Evolutionary conservation across 139 green algal genomes (phyloP).

Genomic region (Microglena sp.): DNA sequence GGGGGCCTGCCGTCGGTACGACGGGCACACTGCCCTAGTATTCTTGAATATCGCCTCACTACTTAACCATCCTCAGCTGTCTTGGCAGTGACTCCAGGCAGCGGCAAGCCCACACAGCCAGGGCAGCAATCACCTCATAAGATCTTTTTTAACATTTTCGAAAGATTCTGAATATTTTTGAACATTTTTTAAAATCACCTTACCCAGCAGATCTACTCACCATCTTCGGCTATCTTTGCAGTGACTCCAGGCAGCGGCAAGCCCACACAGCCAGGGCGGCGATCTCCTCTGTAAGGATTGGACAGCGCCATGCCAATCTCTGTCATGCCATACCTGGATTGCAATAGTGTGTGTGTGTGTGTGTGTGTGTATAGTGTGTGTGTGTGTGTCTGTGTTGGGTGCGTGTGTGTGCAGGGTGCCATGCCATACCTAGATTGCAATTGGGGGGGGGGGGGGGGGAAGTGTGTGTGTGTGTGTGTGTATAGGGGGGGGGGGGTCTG

Average conservation of each 20-base stretch:
- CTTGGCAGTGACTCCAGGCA: slow-evolving; percentile 64
- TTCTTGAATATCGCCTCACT: no score
- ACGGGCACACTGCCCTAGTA: no score
- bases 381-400: not conserved
- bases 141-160: no score
- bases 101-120: slow-evolving; percentile 73
- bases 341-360: not conserved
- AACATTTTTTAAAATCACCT: no score
- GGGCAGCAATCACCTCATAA: slow-evolving; percentile 51
- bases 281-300: slow-evolving; percentile 67
- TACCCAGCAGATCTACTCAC: no score
- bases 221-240: slow-evolving; percentile 28
- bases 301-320: slow-evolving; percentile 94
- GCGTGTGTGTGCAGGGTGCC: no score
- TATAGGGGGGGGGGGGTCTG: not conserved
- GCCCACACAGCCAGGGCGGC: slow-evolving; percentile 69
- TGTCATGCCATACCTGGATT: slow-evolving; percentile 86
- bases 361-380: not conserved
- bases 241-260: slow-evolving; percentile 71
- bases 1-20: no score
- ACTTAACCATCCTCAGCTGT: slow-evolving; percentile 17
- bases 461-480: not conserved
- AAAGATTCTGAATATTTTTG: no score
- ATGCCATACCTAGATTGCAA: no score
- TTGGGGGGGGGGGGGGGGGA: no score